Conservation (phyloP, 306 rosid species). For the Begonia masoniana region DNA sequence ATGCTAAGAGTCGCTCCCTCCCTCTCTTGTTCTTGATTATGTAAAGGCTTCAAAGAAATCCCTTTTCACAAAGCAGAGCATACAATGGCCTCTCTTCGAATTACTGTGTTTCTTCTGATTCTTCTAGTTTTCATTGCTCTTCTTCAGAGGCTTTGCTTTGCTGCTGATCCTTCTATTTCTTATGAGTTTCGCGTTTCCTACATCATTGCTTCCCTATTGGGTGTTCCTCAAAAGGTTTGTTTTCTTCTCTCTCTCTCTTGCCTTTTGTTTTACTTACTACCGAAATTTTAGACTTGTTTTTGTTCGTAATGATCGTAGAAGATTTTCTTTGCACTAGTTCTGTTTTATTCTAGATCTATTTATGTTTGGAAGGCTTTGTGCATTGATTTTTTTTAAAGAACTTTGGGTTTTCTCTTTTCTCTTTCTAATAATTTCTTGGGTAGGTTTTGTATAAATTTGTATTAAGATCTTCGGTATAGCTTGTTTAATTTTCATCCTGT, state of each 20-base stretch:
- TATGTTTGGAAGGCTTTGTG: background rate
- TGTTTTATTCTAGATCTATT: background rate
- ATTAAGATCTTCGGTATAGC: no score
- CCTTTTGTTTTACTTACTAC: no score
- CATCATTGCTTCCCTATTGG: slow-evolving; percentile 62
- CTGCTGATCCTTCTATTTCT: slow-evolving; percentile 45
- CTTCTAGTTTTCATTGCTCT: slow-evolving; percentile 12
- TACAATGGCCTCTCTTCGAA: slow-evolving; percentile 29
- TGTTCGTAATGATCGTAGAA: no score
- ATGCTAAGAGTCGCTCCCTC: no score
- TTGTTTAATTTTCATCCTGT: no score
- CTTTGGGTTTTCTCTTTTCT: no score
- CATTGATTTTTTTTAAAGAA: background rate
- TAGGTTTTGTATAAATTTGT: no score
- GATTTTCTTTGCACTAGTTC: background rate
- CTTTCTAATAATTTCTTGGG: no score
- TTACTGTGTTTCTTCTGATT: slow-evolving; percentile 11
- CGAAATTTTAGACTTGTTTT: no score
- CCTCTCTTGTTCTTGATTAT: no score
- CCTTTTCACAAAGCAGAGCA: background rate
- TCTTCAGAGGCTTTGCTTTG: slow-evolving; percentile 30
- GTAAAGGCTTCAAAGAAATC: no score
- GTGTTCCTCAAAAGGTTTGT: slow-evolving; percentile 65
- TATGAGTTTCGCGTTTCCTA: slow-evolving; percentile 45
- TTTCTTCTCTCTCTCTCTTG: background rate